Base-by-base conservation (phyloP, 2,329 filamentous ascomycete genomes). In the Boeremia exigua region DNA sequence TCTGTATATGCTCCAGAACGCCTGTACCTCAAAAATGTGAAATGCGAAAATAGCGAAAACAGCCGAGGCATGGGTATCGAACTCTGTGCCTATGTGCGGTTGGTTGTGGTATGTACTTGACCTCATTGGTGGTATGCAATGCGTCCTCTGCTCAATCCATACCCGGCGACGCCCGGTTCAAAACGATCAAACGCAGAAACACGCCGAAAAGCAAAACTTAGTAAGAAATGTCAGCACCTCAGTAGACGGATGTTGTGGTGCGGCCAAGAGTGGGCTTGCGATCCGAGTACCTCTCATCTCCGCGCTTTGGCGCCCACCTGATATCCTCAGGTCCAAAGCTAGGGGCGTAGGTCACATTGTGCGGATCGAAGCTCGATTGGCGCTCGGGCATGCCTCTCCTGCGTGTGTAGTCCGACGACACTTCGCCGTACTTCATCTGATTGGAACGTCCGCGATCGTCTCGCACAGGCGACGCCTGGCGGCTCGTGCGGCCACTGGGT, bases 301-400 rank as follows among this genome's bases (percentile, higher is more conserved):
- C 55, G 28, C 55, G 48, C n/a, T 59, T 54, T 0, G 66, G 61
- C 25, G 65, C 65, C 61, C 64, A 75, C 9, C 65, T 70, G 36
- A 80, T 64, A 44, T 78, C 74, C 23, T 79, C 76, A 10, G 71
- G 69, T 1, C 70, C 70, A 25, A 66, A 62, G 43, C 67, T 69
- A 33, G 57, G 67, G 14, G 54, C 34, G 47, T 72, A 78, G 23
- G 68, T 66, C 4, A 76, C 64, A 1, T 73, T 60, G 11, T 71
- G 66, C 0, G 73, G 66, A 10, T 63, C 63, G 53, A 71, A 76
- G 43, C 71, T 76, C 8, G 63, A 51, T 42, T 71, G 64, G 44
- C 62, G 68, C 59, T 39, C 56, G 19, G 27, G 25, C 25, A 51
- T 59, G 40, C 43, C 62, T 42, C 48, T 62, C 48, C 57, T 61